These are phyloP conservation scores for Leccinum griseonigrum DNA, from an alignment of 1,284 basidiomycete species.

Conservation along the genomic window DNA sequence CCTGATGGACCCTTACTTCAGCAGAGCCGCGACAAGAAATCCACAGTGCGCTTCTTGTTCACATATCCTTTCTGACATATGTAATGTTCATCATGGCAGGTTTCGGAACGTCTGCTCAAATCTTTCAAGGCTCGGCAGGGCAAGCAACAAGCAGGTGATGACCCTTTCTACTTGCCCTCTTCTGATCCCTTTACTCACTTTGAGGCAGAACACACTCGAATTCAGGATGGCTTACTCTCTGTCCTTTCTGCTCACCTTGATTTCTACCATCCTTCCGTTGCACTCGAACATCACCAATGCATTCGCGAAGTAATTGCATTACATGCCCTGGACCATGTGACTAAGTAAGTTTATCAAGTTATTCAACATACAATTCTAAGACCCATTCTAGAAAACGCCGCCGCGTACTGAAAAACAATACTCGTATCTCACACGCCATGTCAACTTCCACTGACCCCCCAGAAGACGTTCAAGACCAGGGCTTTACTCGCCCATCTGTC, in stretches of 20 bases:
- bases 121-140: conserved; percentile 54
- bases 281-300: conserved; percentile 50
- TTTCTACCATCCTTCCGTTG: conserved; percentile 65
- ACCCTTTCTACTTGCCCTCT: background rate
- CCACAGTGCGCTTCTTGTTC: conserved; percentile 25
- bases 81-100: conserved; percentile 37
- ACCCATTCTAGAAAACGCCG: conserved; percentile 77
- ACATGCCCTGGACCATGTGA: conserved; percentile 83
- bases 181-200: conserved; percentile 12
- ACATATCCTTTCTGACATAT: background rate
- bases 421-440: conserved; percentile 75
- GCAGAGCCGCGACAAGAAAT: conserved; percentile 27
- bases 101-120: conserved; percentile 56
- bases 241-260: conserved; percentile 70
- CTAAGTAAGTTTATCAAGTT: conserved; percentile 55
- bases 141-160: conserved; percentile 52
- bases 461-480: conserved; percentile 90
- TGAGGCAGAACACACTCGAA: conserved; percentile 46
- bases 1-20: conserved; percentile 40
- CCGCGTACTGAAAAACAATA: conserved; percentile 92
- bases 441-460: conserved; percentile 50
- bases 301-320: conserved; percentile 68
- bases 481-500: conserved; percentile 94
- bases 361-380: conserved; percentile 9
- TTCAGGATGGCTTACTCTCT: conserved; percentile 66